Evolutionary conservation across 1,284 basidiomycete species (phyloP), one percentile per base, ranked within the genome.

Genomic region (Athelia sp.): DNA sequence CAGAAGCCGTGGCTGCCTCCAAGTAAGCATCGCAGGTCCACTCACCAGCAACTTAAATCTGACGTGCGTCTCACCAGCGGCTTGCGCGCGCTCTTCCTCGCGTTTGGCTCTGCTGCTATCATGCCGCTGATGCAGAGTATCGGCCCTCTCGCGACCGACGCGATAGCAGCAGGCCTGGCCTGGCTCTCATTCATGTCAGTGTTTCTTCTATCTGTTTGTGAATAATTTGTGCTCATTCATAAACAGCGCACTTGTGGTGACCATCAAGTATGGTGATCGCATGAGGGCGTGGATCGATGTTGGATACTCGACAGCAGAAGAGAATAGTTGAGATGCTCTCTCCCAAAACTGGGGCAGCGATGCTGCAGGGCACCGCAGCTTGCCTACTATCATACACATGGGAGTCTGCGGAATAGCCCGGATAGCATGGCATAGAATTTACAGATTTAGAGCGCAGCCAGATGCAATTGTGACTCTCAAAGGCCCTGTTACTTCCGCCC

Each of bases 1-100:
- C 70, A 9, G 71, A 73, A 54, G 57, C 59, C 19, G 56, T 68
- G 50, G 71, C 70, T 24, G 66, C 66, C 3, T 64, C 61, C 48
- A 60, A 51, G 72, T 72, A 31, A 43, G n/a, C 22, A 21, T 19
- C 43, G 17, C 22, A 9, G 11, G 18, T 15, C 21, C n/a, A 18
- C 36, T n/a, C 19, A 9, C 6, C 10, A 26, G 4, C 11, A 8
- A 9, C 43, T 22, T 11, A 26, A 9, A 23, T 4, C 17, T 44
- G 26, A 29, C 26, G 10, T n/a, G 8, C 23, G 23, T n/a, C 4
- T 22, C 10, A 21, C 4, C 36, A 67, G 67, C 42, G 62, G 60
- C 9, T 54, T 61, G 24, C 62, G 69, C 3, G 52, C 59, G 3
- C 17, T 69, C 19, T n/a, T 70, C 18, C 52, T 67, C 29, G 63